phyloP scores from a whole-genome alignment of 2,329 filamentous ascomycete species.

The Colletotrichum tofieldiae region DNA sequence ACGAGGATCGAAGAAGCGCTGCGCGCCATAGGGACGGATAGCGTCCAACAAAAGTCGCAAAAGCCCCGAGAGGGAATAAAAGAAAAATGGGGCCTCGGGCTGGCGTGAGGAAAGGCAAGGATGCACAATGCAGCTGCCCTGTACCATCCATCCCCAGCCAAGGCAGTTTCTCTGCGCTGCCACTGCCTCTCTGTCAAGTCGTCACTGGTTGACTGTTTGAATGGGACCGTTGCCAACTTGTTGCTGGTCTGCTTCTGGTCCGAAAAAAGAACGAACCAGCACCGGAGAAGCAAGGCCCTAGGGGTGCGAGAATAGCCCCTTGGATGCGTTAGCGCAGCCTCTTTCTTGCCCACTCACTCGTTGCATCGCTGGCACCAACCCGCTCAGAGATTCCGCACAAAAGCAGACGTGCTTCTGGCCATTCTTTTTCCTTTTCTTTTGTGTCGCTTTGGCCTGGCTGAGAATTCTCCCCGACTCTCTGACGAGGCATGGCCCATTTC shows the following conservation, averaged over 20 bases:
- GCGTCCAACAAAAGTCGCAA: slow-evolving; percentile 28
- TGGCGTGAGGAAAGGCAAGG: slow-evolving; percentile 27
- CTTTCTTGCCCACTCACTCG: slow-evolving; percentile 3
- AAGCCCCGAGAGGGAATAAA: slow-evolving; percentile 40
- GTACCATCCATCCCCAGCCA: background rate
- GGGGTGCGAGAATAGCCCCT: slow-evolving; percentile 26
- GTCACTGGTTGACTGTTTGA: background rate
- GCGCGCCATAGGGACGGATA: slow-evolving; percentile 5
- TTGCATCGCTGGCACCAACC: slow-evolving; percentile 12
- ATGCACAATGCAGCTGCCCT: background rate
- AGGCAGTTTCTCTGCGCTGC: slow-evolving; percentile 15
- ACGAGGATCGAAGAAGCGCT: slow-evolving; percentile 14
- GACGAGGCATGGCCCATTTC: slow-evolving; percentile 13
- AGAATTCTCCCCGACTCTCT: background rate
- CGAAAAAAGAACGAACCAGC: slow-evolving; percentile 26
- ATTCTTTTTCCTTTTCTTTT: background rate
- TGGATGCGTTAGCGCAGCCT: slow-evolving; percentile 25
- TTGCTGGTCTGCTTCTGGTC: slow-evolving; percentile 16
- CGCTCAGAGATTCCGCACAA: slow-evolving; percentile 7
- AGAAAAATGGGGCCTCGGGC: slow-evolving; percentile 7
- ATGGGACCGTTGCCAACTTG: slow-evolving; percentile 20
- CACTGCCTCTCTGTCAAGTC: slow-evolving; percentile 11
- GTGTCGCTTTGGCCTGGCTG: background rate
- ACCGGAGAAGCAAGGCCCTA: slow-evolving; percentile 26
- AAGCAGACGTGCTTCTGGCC: slow-evolving; percentile 10